Evolutionary conservation across 169 alveolate genomes (phyloP), one percentile per base, ranked within the genome.

Genomic region (Plasmodium cynomolgi): DNA sequence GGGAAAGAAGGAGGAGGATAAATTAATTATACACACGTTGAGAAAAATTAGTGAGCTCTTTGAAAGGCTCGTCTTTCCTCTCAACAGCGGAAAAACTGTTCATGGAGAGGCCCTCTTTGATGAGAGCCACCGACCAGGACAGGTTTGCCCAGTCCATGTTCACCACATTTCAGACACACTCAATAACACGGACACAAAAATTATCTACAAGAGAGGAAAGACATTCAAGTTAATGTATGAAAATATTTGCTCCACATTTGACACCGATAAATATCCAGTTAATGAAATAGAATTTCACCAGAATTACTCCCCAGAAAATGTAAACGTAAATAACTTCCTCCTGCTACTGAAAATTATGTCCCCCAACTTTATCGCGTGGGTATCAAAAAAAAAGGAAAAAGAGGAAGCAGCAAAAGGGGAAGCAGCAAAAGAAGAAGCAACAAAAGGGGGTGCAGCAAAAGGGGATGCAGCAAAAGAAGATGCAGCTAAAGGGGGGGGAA

Each of bases 271-370:
- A 68, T 90, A 90, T 68, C 72, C 79, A 33, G 3, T 73, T 3
- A 81, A 80, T 23, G 26, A 90, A 80, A 58, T 79, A 5, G 34
- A 90, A 17, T 90, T 79, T 81, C 50, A 7, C 6, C 74, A 80
- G 34, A 90, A 90, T 81, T 90, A 90, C 73, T 41, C 72, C 71
- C 13, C 20, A 41, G 23, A 8, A 39, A 90, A 90, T 90, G 79
- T 90, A 33, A 90, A 90, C 54, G 31, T 90, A 41, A 90, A 90
- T 68, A 90, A 90, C 34, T 79, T 90, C 54, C 94, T 90, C 50
- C 56, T 90, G 62, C 83, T 90, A 5, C 90, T 90, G 26, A 90
- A 80, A 79, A 90, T 90, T 80, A 9, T 90, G 73, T 90, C 94
- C 37, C 94, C 94, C 29, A 34, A 62, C 73, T 90, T 90, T 80